Conservation (phyloP, 2,329 filamentous ascomycete species). For the Alternaria sp. region DNA sequence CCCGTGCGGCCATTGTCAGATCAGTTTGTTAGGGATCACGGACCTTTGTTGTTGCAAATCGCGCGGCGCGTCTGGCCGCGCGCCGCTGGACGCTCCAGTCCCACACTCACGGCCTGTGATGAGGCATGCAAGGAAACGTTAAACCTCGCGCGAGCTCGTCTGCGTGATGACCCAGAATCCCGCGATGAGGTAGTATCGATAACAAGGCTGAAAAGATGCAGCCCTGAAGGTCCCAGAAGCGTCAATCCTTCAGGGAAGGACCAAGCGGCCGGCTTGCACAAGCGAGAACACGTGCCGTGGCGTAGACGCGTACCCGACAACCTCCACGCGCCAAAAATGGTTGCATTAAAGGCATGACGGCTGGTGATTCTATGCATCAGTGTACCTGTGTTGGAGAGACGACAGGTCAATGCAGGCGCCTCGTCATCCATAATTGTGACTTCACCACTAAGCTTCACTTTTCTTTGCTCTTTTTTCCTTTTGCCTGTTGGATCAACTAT, state of each 20-base stretch:
- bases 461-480: too few species aligned
- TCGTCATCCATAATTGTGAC: background rate
- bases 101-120: background rate
- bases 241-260: background rate
- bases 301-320: background rate
- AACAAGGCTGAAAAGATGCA: constrained; percentile 1
- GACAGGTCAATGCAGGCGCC: background rate
- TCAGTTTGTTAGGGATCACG: constrained; percentile 4
- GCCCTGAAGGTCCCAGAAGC: background rate
- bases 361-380: background rate
- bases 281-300: constrained; percentile 15
- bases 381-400: background rate
- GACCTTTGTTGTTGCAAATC: background rate
- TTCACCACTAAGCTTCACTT: too few species aligned
- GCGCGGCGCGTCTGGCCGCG: constrained; percentile 7
- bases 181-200: background rate
- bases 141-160: background rate
- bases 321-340: background rate
- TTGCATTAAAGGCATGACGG: background rate
- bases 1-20: background rate
- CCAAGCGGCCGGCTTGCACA: background rate
- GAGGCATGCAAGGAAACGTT: background rate
- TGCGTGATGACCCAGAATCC: background rate
- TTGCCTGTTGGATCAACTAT: too few species aligned
- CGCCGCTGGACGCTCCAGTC: background rate